Conservation (phyloP, 495 filamentous ascomycete species). For the Penicillium flavigenum region DNA sequence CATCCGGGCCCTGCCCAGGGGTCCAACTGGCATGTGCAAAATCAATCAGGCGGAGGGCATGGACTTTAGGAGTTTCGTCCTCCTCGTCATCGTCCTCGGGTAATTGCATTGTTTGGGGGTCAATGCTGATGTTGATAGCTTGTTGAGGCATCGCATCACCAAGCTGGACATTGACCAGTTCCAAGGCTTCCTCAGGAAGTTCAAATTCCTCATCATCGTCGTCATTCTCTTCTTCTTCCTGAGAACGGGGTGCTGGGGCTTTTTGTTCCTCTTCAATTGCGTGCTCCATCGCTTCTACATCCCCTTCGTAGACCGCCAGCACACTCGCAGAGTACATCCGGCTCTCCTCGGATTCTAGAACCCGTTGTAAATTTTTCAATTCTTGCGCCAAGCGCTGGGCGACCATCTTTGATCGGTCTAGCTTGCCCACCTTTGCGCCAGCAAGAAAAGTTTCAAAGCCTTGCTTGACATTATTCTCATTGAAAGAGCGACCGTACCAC, state of each 20-base stretch:
- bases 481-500: conserved; percentile 78
- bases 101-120: conserved; percentile 32
- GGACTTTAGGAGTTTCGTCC: conserved; percentile 66
- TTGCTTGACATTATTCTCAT: conserved; percentile 64
- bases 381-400: conserved; percentile 65
- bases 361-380: conserved; percentile 59
- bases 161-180: conserved; percentile 36
- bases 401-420: conserved; percentile 54
- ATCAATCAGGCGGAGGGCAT: conserved; percentile 86
- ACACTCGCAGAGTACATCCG: conserved; percentile 93
- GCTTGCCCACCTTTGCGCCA: conserved; percentile 54
- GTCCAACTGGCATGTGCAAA: conserved; percentile 93
- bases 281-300: conserved; percentile 63
- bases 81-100: conserved; percentile 62
- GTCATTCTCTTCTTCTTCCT: conserved; percentile 37
- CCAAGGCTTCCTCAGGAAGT: conserved; percentile 33
- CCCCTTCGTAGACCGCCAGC: conserved; percentile 90
- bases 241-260: conserved; percentile 25
- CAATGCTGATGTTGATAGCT: conserved; percentile 44
- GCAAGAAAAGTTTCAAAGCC: conserved; percentile 77
- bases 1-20: conserved; percentile 81
- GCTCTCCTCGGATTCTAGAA: conserved; percentile 74
- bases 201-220: conserved; percentile 59
- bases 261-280: conserved; percentile 64
- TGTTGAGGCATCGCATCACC: conserved; percentile 31